These are phyloP conservation scores for Lyophyllum semitale DNA, from an alignment of 768 basidiomycete species.

Conservation along the genomic window DNA sequence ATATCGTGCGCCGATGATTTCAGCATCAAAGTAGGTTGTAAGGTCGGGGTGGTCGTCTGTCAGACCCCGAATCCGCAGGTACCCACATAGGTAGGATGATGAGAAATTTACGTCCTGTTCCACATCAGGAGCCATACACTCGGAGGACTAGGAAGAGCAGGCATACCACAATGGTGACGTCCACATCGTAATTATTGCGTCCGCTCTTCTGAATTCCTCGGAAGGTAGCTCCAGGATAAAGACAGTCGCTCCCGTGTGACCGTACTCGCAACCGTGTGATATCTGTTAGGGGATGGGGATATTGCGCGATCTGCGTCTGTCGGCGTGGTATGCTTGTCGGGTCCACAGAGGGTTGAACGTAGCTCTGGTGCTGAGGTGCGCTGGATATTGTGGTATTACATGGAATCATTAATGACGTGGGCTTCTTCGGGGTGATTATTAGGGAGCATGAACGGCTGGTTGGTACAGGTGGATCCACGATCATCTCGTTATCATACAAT, in stretches of 20 bases:
- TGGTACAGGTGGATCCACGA: constrained; percentile 26
- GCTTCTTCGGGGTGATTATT: constrained; percentile 23
- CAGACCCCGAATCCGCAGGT: constrained; percentile 88
- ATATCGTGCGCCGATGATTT: constrained; percentile 89
- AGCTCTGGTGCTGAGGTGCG: constrained; percentile 12
- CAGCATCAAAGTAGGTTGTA: constrained; percentile 95
- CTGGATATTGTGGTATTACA: constrained; percentile 19
- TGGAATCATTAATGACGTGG: constrained; percentile 22
- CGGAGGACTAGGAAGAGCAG: constrained; percentile 23
- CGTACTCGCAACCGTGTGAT: constrained; percentile 78
- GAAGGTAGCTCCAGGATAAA: constrained; percentile 88
- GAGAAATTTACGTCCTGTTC: constrained; percentile 81
- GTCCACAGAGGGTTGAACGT: constrained; percentile 14
- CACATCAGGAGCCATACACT: constrained; percentile 5
- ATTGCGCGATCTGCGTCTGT: constrained; percentile 18
- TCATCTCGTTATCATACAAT: constrained; percentile 36
- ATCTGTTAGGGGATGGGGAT: constrained; percentile 62
- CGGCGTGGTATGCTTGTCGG: constrained; percentile 19
- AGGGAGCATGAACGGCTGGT: constrained; percentile 16
- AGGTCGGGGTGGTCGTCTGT: constrained; percentile 95
- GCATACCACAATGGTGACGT: constrained; percentile 86
- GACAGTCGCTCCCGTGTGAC: constrained; percentile 71
- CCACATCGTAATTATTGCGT: constrained; percentile 92
- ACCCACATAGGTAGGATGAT: constrained; percentile 85
- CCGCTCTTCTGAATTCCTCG: constrained; percentile 93